Base-by-base conservation (phyloP, 352 stramenopile genomes). In the Globisporangium spinosum region DNA sequence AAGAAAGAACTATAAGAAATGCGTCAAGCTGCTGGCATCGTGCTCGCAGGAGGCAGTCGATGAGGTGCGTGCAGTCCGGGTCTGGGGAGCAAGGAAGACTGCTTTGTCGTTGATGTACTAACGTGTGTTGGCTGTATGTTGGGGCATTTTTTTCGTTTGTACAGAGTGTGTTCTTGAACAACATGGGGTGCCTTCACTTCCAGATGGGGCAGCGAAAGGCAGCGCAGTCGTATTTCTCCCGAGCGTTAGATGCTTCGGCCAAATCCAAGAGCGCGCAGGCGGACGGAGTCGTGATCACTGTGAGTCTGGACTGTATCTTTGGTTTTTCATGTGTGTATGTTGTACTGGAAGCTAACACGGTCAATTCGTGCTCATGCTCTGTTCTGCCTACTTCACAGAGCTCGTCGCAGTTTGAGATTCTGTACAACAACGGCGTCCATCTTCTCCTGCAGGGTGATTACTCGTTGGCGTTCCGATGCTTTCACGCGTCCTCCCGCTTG, bases 1-100 rank as follows among this genome's bases (percentile, higher is more conserved):
- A 78, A 86, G 93, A 60, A 89, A 91, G 70, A 98, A 98, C 74
- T 96, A 97, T 79, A 96, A 96, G 76, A 98, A 98, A 78, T 95
- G 87, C 68, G 93, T 98, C 76, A 98, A 98, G 82, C 79, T 98
- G 65, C 75, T 98, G 62, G 90, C 89, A 58, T 97, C 89, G 47
- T 96, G 88, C 79, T 90, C 88, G 77, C 82, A 92, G 71, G 74
- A 89, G 58, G 83, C 88, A 13, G 85, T 96, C 27, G 89, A 89
- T 61, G 88, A 94, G 75, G 83, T 91, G 72, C 61, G 74, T 3
- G 12, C 2, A 9, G 20, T 15, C 10, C 7, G 6, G 20, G 7
- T 59, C 6, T 25, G 29, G 2, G 12, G 55, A 60, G 29, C n/a
- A 47, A 8, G 40, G 15, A 51, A 22, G 43, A 10, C 5, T 51